These are phyloP conservation scores for Triticum monococcum DNA, from an alignment of 176 grass and related monocot species.

Conservation along the genomic window DNA sequence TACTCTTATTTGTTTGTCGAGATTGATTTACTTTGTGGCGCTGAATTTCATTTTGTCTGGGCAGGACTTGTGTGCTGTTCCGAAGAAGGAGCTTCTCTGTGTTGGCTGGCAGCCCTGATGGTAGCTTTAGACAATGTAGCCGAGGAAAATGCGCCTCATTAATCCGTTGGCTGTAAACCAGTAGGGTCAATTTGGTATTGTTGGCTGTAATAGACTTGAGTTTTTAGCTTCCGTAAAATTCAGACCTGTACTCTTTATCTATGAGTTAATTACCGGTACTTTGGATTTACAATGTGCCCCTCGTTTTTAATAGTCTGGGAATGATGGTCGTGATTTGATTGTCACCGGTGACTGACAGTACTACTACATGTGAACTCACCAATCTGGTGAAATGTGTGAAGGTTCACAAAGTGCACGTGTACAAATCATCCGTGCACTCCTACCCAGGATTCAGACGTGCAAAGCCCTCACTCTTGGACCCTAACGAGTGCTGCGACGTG, in stretches of 20 bases:
- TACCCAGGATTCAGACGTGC: too few species aligned
- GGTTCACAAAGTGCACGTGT: background rate
- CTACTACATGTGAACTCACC: background rate
- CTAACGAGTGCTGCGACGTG: too few species aligned
- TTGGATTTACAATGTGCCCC: background rate
- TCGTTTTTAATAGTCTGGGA: background rate
- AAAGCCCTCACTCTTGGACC: too few species aligned
- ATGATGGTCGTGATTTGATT: background rate
- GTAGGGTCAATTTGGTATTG: background rate
- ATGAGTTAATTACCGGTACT: background rate
- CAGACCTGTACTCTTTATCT: background rate
- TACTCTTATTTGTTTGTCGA: background rate
- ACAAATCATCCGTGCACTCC: background rate
- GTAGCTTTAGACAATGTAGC: constrained; percentile 31
- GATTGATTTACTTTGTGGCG: background rate
- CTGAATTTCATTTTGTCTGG: background rate
- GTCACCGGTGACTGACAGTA: background rate
- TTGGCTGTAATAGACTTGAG: constrained; percentile 22
- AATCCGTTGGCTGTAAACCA: constrained; percentile 13
- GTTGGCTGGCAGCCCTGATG: constrained; percentile 18
- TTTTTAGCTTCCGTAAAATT: background rate
- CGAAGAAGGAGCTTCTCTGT: constrained; percentile 2
- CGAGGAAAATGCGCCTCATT: constrained; percentile 4
- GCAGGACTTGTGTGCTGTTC: constrained; percentile 24
- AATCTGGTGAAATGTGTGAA: background rate